Conservation (phyloP, 179 eudicot species). For the Beta lomatogona region DNA sequence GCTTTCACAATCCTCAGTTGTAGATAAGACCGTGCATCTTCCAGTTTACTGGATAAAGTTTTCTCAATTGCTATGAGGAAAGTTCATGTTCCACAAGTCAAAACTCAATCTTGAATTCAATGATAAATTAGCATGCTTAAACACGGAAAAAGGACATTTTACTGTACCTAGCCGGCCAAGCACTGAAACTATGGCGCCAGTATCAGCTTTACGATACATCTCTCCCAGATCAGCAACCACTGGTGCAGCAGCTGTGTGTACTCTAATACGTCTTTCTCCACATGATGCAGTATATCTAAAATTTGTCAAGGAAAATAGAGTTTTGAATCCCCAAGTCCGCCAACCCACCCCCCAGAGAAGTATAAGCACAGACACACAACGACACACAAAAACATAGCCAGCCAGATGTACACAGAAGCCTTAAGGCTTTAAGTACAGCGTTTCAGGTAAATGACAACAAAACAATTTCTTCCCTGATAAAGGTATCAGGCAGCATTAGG, state of each 20-base stretch:
- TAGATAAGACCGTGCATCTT: constrained; percentile 74
- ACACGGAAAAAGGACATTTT: not conserved
- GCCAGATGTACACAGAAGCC: not conserved
- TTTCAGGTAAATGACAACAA: not conserved
- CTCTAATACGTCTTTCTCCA: constrained; percentile 99
- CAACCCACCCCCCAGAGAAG: not conserved
- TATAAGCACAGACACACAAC: not conserved
- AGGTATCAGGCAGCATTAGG: not conserved
- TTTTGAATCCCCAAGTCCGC: not conserved
- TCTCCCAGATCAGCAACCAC: constrained; percentile 91
- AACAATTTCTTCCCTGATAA: constrained; percentile 8
- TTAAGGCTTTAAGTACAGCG: not conserved
- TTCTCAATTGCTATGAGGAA: constrained; percentile 85
- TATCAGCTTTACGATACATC: constrained; percentile 93
- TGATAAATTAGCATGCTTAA: not conserved
- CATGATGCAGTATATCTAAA: constrained; percentile 89
- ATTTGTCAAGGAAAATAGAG: constrained; percentile 42
- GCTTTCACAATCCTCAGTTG: constrained; percentile 73
- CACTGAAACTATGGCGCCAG: constrained; percentile 85
- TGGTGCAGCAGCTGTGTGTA: constrained; percentile 97
- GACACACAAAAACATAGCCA: not conserved
- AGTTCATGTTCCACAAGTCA: constrained; percentile 4
- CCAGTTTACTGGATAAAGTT: constrained; percentile 72
- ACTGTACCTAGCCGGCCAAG: constrained; percentile 78
- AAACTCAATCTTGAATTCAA: not conserved